Percentiles rank a stretch among this genome's conserved stretches.
Conservation (phyloP, 805 yeast genomes). For the Candida chauliodis region DNA sequence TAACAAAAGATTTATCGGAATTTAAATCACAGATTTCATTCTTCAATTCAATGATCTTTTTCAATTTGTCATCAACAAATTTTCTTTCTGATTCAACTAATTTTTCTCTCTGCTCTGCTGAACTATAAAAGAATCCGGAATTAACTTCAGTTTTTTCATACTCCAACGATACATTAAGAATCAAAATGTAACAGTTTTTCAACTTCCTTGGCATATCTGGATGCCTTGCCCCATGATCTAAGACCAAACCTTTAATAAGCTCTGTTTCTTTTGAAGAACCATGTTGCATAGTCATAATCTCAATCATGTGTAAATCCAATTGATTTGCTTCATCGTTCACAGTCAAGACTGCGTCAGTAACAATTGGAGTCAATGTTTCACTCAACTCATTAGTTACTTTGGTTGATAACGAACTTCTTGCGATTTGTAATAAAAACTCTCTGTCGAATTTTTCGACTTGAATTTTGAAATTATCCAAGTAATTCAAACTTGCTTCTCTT, state of each 20-base stretch:
- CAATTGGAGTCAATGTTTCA: conserved; percentile 85
- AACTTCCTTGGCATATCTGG: conserved; percentile 97
- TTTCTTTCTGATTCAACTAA: conserved; percentile 89
- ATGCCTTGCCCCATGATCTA: conserved; percentile 98
- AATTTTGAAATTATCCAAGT: conserved; percentile 62
- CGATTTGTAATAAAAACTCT: conserved; percentile 86
- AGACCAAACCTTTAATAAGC: conserved; percentile 82
- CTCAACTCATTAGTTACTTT: conserved; percentile 77
- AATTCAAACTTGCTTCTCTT: conserved; percentile 68
- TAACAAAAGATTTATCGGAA: conserved; percentile 76
- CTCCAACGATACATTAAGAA: conserved; percentile 89
- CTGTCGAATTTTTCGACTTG: conserved; percentile 60
- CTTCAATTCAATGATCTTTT: conserved; percentile 87
- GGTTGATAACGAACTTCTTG: conserved; percentile 83
- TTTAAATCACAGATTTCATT: conserved; percentile 84
- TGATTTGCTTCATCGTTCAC: conserved; percentile 52
- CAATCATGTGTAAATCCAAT: conserved; percentile 94
- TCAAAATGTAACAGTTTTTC: conserved; percentile 78
- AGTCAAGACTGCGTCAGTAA: conserved; percentile 90
- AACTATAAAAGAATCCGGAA: conserved; percentile 89
- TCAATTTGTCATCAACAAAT: conserved; percentile 90
- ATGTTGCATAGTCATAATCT: conserved; percentile 97
- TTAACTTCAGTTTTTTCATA: conserved; percentile 98
- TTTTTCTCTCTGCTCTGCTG: conserved; percentile 94
- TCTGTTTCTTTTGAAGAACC: conserved; percentile 79